Evolutionary conservation across 2,329 filamentous ascomycete genomes (phyloP), one percentile per base, ranked within the genome.

Genomic region (Furcasterigmium furcatum): DNA sequence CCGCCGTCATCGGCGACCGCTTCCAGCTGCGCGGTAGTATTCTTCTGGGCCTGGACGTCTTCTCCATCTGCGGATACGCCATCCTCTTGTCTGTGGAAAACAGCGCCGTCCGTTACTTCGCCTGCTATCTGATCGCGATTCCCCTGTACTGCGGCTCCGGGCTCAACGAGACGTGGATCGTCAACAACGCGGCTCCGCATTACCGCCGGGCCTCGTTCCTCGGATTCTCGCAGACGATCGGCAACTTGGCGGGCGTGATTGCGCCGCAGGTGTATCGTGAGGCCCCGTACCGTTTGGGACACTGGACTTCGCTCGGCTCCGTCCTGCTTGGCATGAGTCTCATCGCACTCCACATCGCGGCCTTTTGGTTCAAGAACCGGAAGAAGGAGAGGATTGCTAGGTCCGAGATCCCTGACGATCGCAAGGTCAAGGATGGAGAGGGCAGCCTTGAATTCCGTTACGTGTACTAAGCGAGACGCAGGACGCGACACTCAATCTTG

Each of bases 151-250:
- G 4, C 66, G 76, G 47, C 64, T 65, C 1, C 76, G 74, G 73
- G 65, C 57, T 74, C 6, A 67, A 71, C 18, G 74, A 79, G 57
- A 76, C 68, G 8, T 74, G n/a, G 72, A 57, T 72, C 6, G 69
- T 67, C 32, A 65, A 67, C 47, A 74, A 71, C 42, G 58, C 66
- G 5, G 68, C 70, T n/a, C 67, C 67, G 3, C 67, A 74, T 45
- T 73, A 57, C 19, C 56, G 51, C 0, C 65, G 74, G 0, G 73
- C 73, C 7, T 71, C 72, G 0, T 73, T 68, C 12, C 76, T 71
- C 1, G 73, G 68, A 0, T 56, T 76, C 12, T 59, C 73, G 2
- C 72, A 74, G 5, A 73, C 70, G 1, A 53, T 77, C 9, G 72
- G 71, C 0, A 78, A 77, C 47, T 47, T 77, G 4, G 71, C 66